Conservation (phyloP, 129 eudicot species). For the Flaveria ramosissima region DNA sequence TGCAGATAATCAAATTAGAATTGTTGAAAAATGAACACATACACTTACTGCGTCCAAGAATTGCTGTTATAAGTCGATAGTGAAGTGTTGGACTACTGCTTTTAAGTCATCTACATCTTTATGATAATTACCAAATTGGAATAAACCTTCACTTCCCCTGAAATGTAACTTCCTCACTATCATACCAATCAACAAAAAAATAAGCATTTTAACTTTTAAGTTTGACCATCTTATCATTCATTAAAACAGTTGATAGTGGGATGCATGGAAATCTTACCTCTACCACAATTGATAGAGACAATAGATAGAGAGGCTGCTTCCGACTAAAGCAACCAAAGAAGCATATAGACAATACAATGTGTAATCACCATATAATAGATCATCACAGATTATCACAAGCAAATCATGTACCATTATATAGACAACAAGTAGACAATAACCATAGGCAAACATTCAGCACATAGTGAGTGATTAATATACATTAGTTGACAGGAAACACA, state of each 20-base stretch:
- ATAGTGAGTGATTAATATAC: no score
- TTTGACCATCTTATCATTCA: background rate
- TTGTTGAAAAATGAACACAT: background rate
- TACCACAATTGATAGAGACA: no score
- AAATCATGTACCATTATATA: no score
- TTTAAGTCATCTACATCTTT: slow-evolving; percentile 64
- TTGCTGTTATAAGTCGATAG: slow-evolving; percentile 46
- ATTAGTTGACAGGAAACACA: no score
- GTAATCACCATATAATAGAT: no score
- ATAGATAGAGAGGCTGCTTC: no score
- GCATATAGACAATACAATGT: no score
- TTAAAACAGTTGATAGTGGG: background rate
- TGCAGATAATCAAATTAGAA: background rate
- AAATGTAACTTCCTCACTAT: background rate
- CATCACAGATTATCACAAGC: no score
- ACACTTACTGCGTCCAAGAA: slow-evolving; percentile 86
- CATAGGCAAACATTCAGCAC: no score
- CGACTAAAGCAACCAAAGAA: no score
- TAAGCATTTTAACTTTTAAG: background rate
- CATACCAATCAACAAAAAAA: background rate
- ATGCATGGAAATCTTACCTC: background rate
- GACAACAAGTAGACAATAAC: no score
- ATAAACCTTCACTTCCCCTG: slow-evolving; percentile 6
- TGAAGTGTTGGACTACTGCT: slow-evolving; percentile 59
- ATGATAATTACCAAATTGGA: slow-evolving; percentile 46